Conservation (phyloP, 1,284 basidiomycete genomes). For the Rugosomyces carneus region DNA sequence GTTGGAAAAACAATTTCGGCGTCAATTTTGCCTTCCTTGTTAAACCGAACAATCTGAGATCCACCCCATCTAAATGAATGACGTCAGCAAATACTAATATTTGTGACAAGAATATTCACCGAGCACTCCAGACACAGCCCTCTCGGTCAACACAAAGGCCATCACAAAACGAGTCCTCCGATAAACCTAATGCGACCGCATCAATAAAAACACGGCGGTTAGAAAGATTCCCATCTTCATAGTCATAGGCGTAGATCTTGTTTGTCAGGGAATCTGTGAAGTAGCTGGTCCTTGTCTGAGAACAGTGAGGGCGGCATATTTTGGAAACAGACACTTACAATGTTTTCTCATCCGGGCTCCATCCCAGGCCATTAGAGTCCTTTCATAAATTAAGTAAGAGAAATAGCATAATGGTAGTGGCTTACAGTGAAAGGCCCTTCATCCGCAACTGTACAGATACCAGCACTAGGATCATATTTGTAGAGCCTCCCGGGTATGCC, state of each 20-base stretch:
- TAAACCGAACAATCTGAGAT: conserved; percentile 52
- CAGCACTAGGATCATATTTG: conserved; percentile 47
- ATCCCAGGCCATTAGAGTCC: conserved; percentile 63
- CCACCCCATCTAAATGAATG: conserved; percentile 50
- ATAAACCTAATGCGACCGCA: conserved; percentile 45
- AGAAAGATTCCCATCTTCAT: conserved; percentile 45
- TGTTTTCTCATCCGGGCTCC: conserved; percentile 54
- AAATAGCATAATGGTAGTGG: conserved; percentile 4
- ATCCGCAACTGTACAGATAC: conserved; percentile 46
- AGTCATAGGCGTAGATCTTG: conserved; percentile 63
- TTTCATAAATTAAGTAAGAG: conserved; percentile 19
- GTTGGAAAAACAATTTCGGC: conserved; percentile 53
- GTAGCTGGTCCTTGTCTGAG: conserved; percentile 38
- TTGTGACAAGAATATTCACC: conserved; percentile 31
- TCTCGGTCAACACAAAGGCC: conserved; percentile 60
- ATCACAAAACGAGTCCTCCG: conserved; percentile 48
- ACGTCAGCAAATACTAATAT: conserved; percentile 5
- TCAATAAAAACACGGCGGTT: conserved; percentile 55
- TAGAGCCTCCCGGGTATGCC: conserved; percentile 53
- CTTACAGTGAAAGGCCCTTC: conserved; percentile 60
- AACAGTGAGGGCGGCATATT: not conserved
- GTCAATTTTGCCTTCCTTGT: conserved; percentile 43
- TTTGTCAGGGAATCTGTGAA: conserved; percentile 62
- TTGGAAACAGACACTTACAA: conserved; percentile 33
- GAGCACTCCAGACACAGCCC: conserved; percentile 63